A percentile compares a stretch with the other conserved stretches of the same genome.
phyloP scores from a whole-genome alignment of 805 yeast genomes.

The Ogataea siamensis region DNA sequence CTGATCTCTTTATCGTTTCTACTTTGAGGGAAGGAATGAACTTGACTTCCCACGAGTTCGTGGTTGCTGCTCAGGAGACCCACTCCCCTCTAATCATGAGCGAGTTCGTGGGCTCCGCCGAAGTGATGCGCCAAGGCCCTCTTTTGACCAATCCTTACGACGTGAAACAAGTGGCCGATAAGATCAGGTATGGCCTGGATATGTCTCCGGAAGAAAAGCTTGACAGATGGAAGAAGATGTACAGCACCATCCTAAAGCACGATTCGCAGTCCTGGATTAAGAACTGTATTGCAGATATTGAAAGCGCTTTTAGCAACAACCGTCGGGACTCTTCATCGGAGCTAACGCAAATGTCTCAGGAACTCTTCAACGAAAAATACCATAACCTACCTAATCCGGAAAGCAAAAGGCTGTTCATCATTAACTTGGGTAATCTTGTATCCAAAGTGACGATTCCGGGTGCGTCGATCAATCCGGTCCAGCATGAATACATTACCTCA shows the following conservation, averaged over 20 bases:
- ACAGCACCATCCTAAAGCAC: conserved; percentile 56
- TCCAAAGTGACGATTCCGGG: conserved; percentile 34
- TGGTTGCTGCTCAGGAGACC: conserved; percentile 66
- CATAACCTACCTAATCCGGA: conserved; percentile 14
- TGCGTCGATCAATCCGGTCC: conserved; percentile 47
- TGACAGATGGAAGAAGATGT: conserved; percentile 60
- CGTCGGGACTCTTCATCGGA: conserved; percentile 25
- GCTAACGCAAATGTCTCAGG: conserved; percentile 30
- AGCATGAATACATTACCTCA: conserved; percentile 56
- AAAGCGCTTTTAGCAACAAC: conserved; percentile 45
- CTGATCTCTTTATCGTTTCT: conserved; percentile 83
- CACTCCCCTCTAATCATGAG: conserved; percentile 83
- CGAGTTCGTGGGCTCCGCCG: conserved; percentile 94
- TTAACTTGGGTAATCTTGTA: conserved; percentile 49
- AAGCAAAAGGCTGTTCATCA: conserved; percentile 46
- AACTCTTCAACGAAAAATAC: conserved; percentile 37
- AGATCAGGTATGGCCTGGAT: conserved; percentile 61
- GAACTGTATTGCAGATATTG: conserved; percentile 52
- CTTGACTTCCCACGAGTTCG: conserved; percentile 91
- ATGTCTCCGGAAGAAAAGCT: conserved; percentile 60
- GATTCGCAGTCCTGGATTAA: conserved; percentile 78
- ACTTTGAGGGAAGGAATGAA: conserved; percentile 97
- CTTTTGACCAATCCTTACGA: conserved; percentile 91
- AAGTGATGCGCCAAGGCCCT: conserved; percentile 69
- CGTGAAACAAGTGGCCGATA: conserved; percentile 58